Evolutionary conservation across 495 filamentous ascomycete genomes (phyloP).

Genomic region (Xylaria telfairii): DNA sequence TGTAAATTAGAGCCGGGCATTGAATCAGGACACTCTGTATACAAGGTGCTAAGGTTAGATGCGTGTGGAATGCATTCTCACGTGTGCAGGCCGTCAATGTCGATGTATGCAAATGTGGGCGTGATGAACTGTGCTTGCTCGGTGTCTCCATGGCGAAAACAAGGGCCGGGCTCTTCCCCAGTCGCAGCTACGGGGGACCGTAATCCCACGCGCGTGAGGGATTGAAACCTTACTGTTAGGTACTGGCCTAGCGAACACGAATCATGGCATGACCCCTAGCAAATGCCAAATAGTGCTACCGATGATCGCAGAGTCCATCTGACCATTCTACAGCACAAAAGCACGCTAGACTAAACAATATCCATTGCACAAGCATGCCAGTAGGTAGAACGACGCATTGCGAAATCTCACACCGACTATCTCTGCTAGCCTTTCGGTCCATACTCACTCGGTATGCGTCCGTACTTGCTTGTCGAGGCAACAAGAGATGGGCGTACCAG

Average conservation of each 20-base stretch:
- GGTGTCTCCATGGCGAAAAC: conserved; percentile 8
- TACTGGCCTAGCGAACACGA: conserved; percentile 16
- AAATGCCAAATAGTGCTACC: conserved; percentile 13
- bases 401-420: conserved; percentile 16
- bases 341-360: background rate
- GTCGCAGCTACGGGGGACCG: background rate
- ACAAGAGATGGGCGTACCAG: background rate
- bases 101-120: background rate
- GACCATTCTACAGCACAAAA: conserved; percentile 7
- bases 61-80: no score
- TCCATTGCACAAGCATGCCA: conserved; percentile 5
- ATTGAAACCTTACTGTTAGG: conserved; percentile 4
- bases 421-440: no score
- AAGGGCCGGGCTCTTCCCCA: conserved; percentile 9
- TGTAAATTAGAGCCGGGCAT: background rate
- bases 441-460: no score
- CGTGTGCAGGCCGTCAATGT: no score
- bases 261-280: conserved; percentile 27
- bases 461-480: background rate
- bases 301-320: conserved; percentile 17
- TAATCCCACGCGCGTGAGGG: conserved; percentile 3
- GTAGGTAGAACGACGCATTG: background rate
- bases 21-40: background rate
- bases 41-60: no score
- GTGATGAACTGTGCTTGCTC: background rate